Evolutionary conservation across 176 grass and related monocot genomes (phyloP), one percentile per base, ranked within the genome.

Genomic region (Dactylis glomerata): DNA sequence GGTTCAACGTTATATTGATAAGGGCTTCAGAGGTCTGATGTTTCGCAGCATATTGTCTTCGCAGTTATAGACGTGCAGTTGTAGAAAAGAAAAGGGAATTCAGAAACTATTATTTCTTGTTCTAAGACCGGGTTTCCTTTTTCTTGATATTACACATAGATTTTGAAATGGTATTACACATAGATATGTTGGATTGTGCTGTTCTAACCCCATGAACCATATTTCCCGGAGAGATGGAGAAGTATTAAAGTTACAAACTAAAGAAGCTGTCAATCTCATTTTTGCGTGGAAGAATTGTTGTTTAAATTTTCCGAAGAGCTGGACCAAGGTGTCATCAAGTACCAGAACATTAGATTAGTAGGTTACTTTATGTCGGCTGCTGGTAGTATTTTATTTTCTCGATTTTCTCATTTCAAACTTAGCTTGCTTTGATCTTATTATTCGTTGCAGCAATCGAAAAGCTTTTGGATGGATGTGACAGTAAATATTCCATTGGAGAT

Each of bases 401-500:
- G 17, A 22, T 33, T 27, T 70, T 30, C 20, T 22, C 16, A 30
- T 49, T 50, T 56, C 23, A 28, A 24, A 8, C 30, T 17, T 55
- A 76, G 26, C 14, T 77, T 62, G 31, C 20, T 32, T 71, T 84
- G 38, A 28, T 10, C 41, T 19, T 78, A 78, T 37, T 77, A 15
- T 78, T 30, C 81, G 55, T 44, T 61, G 87, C 91, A 93, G 93
- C 93, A 6, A 87, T 90, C 1, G 96, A 98, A 90, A 92, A 90
- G 61, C 88, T 98, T 58, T 66, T 98, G 51, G 85, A 90, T 64
- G 93, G 82, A 75, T 65, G 24, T 70, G 83, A 88, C 52, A 90
- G 67, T 86, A 98, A 92, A 93, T 98, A 93, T 70, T 91, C 89
- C 73, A 90, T 89, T 38, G 96, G 91, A 65, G 89, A 98, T 71